A percentile compares a stretch with the other conserved stretches of the same genome.
These are phyloP conservation scores for Botrytis aclada DNA, from an alignment of 2,329 filamentous ascomycete species.

Conservation along the genomic window DNA sequence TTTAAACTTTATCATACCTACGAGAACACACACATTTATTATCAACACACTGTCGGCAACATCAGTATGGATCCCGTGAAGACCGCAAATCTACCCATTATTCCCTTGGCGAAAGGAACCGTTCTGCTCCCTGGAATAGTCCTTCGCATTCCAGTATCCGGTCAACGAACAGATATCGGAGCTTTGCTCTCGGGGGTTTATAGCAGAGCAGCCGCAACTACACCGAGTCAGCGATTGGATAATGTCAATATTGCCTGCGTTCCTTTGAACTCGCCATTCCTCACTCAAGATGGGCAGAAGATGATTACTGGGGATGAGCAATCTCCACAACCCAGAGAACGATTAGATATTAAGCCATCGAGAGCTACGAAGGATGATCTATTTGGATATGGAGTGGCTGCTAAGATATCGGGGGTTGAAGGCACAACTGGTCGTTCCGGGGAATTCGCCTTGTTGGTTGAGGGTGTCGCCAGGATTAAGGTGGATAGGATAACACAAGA, in stretches of 20 bases:
- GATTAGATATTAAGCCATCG: constrained; percentile 51
- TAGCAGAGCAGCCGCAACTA: constrained; percentile 67
- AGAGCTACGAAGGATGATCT: constrained; percentile 68
- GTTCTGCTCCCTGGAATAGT: constrained; percentile 85
- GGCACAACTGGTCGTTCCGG: constrained; percentile 59
- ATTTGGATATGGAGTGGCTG: constrained; percentile 78
- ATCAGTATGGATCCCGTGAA: constrained; percentile 20
- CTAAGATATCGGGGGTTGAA: constrained; percentile 75
- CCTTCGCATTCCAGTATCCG: constrained; percentile 77
- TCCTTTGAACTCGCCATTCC: constrained; percentile 72
- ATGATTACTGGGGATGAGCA: constrained; percentile 65
- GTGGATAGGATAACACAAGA: constrained; percentile 74
- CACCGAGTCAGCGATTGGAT: constrained; percentile 60
- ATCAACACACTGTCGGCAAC: not conserved
- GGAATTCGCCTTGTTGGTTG: constrained; percentile 81
- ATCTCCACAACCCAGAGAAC: constrained; percentile 33
- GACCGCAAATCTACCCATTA: constrained; percentile 59
- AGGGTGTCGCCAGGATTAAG: constrained; percentile 75
- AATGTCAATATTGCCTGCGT: constrained; percentile 81
- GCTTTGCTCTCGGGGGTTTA: constrained; percentile 84
- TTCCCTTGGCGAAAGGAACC: constrained; percentile 75
- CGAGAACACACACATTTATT: not conserved
- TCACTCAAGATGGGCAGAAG: constrained; percentile 71
- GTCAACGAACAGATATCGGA: constrained; percentile 78
- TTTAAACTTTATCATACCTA: not conserved